These are phyloP conservation scores for Fraxinus paxiana DNA, from an alignment of 305 asterid genomes.

Conservation along the genomic window DNA sequence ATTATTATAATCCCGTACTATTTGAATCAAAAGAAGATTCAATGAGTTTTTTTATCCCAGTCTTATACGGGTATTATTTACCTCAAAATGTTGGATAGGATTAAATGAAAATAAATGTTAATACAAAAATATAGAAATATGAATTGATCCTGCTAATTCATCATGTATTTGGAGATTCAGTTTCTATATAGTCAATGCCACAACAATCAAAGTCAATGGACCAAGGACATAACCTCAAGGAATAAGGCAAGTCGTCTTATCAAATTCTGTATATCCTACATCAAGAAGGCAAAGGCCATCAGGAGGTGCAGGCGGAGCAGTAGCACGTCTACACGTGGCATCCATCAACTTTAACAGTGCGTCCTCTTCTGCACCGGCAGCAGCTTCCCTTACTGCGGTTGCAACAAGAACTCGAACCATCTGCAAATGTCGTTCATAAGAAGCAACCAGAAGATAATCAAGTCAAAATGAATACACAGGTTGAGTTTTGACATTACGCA, in stretches of 20 bases:
- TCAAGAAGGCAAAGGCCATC: constrained; percentile 92
- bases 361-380: constrained; percentile 84
- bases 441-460: constrained; percentile 7
- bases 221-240: constrained; percentile 29
- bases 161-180: not conserved
- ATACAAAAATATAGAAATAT: not conserved
- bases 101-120: not conserved
- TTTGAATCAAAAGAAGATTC: not conserved
- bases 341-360: constrained; percentile 77
- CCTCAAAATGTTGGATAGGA: not conserved
- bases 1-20: not conserved
- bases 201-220: not conserved
- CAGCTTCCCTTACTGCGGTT: constrained; percentile 85
- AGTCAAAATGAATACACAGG: not conserved
- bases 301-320: constrained; percentile 95
- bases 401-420: constrained; percentile 98
- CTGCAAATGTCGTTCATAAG: constrained; percentile 31
- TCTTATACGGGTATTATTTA: not conserved
- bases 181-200: not conserved
- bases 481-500: not conserved
- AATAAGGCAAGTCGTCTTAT: constrained; percentile 48
- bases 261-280: constrained; percentile 76
- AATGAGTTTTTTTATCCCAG: not conserved
- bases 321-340: constrained; percentile 94
- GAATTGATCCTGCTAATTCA: not conserved